Evolutionary conservation across 768 basidiomycete species (phyloP).

Genomic region (Tylopilus cervinicoccineus): DNA sequence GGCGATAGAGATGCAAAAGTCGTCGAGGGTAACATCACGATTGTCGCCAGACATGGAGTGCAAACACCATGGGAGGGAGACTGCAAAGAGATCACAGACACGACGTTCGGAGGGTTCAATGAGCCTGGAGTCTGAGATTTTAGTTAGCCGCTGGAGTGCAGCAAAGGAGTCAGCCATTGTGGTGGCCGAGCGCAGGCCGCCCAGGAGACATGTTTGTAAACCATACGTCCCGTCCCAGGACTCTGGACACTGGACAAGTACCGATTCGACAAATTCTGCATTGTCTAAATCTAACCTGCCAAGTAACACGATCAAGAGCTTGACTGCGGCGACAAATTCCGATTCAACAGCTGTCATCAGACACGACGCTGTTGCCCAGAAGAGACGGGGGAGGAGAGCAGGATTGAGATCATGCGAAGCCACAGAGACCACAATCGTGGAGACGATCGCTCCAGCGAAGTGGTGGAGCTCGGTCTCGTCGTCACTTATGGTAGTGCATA

Average conservation of each 20-base stretch:
- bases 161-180: slow-evolving; percentile 66
- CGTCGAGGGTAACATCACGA: slow-evolving; percentile 55
- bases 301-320: slow-evolving; percentile 62
- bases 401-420: slow-evolving; percentile 53
- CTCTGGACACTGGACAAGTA: slow-evolving; percentile 62
- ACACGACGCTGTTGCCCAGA: slow-evolving; percentile 82
- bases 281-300: slow-evolving; percentile 70
- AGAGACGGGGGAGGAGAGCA: slow-evolving; percentile 72
- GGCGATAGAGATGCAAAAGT: slow-evolving; percentile 72
- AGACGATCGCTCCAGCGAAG: slow-evolving; percentile 80
- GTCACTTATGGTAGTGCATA: slow-evolving; percentile 80
- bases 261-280: slow-evolving; percentile 57
- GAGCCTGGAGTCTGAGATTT: slow-evolving; percentile 56
- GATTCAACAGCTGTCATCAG: slow-evolving; percentile 77
- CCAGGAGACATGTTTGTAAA: slow-evolving; percentile 68
- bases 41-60: slow-evolving; percentile 68
- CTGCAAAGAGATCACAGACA: slow-evolving; percentile 77
- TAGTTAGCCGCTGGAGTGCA: slow-evolving; percentile 59
- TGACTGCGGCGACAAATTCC: slow-evolving; percentile 69
- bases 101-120: slow-evolving; percentile 70
- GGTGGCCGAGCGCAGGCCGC: slow-evolving; percentile 74
- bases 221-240: slow-evolving; percentile 65
- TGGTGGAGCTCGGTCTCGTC: slow-evolving; percentile 72
- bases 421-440: slow-evolving; percentile 65
- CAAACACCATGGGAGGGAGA: slow-evolving; percentile 85